Base-by-base conservation (phyloP, 257 asterid species). In the Rehmannia glutinosa region DNA sequence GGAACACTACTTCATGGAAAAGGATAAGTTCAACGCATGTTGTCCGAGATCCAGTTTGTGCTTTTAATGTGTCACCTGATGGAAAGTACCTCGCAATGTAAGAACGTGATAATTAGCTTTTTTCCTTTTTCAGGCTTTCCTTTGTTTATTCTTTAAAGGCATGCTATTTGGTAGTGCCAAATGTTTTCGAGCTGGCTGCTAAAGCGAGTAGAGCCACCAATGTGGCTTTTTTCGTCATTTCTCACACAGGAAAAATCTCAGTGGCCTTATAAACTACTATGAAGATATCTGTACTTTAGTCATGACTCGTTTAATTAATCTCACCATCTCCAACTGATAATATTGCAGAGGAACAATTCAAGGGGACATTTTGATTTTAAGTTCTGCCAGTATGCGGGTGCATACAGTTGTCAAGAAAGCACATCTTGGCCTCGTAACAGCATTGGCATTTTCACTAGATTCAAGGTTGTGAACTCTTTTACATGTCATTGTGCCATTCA, bases 371-470 rank as follows among this genome's bases (percentile, higher is more conserved):
- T 56, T 73, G 55, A 74, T 94, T 74, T 41, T 88, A 70, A 78
- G 74, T 65, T 74, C 91, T 54, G 72, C 62, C 61, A 81, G 66
- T 46, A 71, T 85, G 87, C 79, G 77, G 64, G 87, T 85, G 69
- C 90, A 73, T 25, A 80, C 73, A 52, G 59, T 70, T 33, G 74
- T 88, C 53, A 88, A 74, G 80, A 91, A 80, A 80, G 99, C 99
- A 72, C 99, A 94, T 81, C 86, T 94, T 71, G 97, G 95, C 70
- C 78, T 91, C 46, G 91, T 87, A 38, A 94, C 99, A 43, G 78
- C 95, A 45, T 64, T 89, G 66, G 81, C 86, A 32, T 91, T 94
- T 82, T 88, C 99, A 25, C 80, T 51, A 19, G 88, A 94, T 84
- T 91, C 99, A 20, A 94, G 97, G 99, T 58, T 58, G 58, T 61